Base-by-base conservation (phyloP, 2,329 filamentous ascomycete genomes). In the Annulohypoxylon truncatum region DNA sequence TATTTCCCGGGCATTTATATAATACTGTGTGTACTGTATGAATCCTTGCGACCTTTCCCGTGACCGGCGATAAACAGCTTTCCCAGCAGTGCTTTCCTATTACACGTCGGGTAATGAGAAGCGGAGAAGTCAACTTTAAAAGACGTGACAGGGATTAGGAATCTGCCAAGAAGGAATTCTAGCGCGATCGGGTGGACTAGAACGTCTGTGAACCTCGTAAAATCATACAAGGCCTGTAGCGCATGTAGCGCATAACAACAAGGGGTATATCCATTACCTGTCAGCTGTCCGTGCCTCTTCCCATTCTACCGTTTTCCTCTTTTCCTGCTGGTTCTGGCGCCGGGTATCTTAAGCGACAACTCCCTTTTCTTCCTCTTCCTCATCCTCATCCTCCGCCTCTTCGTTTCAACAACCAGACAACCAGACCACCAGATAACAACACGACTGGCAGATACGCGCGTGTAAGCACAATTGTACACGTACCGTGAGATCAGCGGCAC, bases 121-220 rank as follows among this genome's bases (percentile, higher is more conserved):
- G 48, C 53, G 65, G 65, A 65, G 61, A 55, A 59, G 38, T 50
- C 52, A 58, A 53, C 56, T 54, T 52, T 33, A 59, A 65, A 56
- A 47, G 51, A 44, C 20, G 42, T 40, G 57, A 53, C 42, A 61
- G 46, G 66, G 51, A 18, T 48, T 28, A 63, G 51, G 62, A 68
- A 68, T 66, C 55, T 68, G 66, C 66, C 62, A 68, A 68, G 66
- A 60, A 48, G 9, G 22, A 57, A 33, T 54, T 61, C 46, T 66
- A 56, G 63, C 59, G 63, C 66, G 50, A 66, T 63, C 62, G 66
- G 59, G 59, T 31, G 59, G 50, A 46, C 38, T 50, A 35, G 54
- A 46, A 53, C 35, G n/a, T 38, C n/a, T 38, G 4, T 42, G 9
- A 22, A 42, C 44, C 54, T 58, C 54, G 54, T 54, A 61, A 47